Percentiles rank a stretch among this genome's conserved stretches.
phyloP scores from a whole-genome alignment of 169 alveolate species.

The Plasmodium fragile region DNA sequence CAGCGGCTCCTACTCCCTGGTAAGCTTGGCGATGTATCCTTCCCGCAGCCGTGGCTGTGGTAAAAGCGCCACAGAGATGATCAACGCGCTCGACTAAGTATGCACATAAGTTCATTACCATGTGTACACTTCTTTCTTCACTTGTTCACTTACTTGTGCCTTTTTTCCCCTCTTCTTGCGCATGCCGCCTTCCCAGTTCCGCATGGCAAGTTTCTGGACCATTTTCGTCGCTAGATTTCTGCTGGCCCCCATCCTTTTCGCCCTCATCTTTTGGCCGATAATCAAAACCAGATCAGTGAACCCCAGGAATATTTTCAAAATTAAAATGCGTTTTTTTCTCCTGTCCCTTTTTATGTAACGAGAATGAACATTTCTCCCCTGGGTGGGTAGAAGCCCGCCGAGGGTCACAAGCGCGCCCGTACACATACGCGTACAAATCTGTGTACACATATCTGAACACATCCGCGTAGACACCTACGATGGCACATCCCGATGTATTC shows the following conservation, averaged over 20 bases:
- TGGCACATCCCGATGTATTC: neutral
- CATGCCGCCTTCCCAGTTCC: slow-evolving; percentile 9
- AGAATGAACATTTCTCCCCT: neutral
- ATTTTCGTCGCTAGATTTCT: slow-evolving; percentile 27
- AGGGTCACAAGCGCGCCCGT: neutral
- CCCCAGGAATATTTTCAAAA: slow-evolving; percentile 20
- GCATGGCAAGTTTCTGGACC: slow-evolving; percentile 10
- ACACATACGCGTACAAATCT: neutral
- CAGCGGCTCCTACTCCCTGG: slow-evolving; percentile 15
- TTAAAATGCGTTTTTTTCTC: slow-evolving; percentile 33
- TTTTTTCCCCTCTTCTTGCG: neutral
- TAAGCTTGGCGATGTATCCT: neutral
- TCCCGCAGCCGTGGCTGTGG: neutral
- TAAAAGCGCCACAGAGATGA: neutral
- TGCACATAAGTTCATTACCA: neutral
- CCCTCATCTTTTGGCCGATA: slow-evolving; percentile 23
- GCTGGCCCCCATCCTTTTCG: neutral
- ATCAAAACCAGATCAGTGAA: slow-evolving; percentile 41
- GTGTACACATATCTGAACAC: neutral
- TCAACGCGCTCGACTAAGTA: neutral
- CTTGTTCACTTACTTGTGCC: no score
- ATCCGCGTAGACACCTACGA: neutral
- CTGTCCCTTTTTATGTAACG: slow-evolving; percentile 46
- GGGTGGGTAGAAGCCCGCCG: neutral
- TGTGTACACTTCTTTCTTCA: neutral